Evolutionary conservation across 2,329 filamentous ascomycete species (phyloP).

Genomic region (Colletotrichum spinosum): DNA sequence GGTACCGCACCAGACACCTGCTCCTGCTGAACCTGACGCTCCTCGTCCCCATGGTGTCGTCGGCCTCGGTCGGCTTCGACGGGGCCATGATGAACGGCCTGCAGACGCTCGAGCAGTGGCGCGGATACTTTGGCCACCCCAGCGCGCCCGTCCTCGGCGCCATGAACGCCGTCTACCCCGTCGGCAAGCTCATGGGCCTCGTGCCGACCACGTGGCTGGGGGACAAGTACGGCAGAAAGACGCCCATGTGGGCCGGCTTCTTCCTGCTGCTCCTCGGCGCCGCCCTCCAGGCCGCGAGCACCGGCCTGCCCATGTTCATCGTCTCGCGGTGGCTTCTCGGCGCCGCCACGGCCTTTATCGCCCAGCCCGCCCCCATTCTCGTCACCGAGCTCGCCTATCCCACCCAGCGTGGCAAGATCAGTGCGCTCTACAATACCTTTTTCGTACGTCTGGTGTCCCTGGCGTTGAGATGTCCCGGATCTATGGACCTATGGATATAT

Average conservation of each 20-base stretch:
- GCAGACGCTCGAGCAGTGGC: conserved; percentile 51
- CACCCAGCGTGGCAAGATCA: conserved; percentile 47
- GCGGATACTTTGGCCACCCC: conserved; percentile 46
- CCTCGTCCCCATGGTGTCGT: conserved; percentile 55
- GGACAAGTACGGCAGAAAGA: conserved; percentile 51
- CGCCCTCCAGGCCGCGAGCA: conserved; percentile 43
- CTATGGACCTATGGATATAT: no score
- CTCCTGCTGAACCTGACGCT: conserved; percentile 57
- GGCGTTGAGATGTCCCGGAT: no score
- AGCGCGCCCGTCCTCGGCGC: conserved; percentile 23
- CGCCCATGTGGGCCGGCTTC: conserved; percentile 46
- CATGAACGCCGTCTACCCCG: conserved; percentile 36
- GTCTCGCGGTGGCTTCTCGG: conserved; percentile 49
- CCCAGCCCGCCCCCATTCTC: conserved; percentile 47
- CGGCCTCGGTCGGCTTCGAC: conserved; percentile 57
- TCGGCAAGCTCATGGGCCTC: conserved; percentile 34
- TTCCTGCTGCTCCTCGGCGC: conserved; percentile 47
- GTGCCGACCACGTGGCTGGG: conserved; percentile 39
- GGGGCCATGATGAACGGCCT: conserved; percentile 48
- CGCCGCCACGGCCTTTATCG: conserved; percentile 45
- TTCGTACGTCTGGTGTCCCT: conserved; percentile 23
- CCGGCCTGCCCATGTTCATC: conserved; percentile 47
- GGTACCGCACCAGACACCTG: conserved; percentile 56
- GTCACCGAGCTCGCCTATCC: conserved; percentile 51
- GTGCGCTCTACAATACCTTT: conserved; percentile 58